These are phyloP conservation scores for Casuarina glauca DNA, from an alignment of 306 rosid species.

Conservation along the genomic window DNA sequence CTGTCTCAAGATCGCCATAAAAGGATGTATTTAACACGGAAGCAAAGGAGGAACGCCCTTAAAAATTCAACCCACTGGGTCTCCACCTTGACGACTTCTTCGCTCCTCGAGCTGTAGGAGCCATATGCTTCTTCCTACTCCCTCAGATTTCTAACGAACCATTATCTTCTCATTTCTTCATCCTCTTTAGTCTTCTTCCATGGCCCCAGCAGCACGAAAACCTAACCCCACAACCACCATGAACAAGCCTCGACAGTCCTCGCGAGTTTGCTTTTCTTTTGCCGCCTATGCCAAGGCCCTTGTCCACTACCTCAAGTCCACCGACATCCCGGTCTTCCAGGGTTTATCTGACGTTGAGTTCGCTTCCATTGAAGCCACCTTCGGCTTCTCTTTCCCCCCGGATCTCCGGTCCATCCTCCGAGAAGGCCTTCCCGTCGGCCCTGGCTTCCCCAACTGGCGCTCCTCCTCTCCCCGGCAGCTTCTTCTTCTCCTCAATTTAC, in stretches of 20 bases:
- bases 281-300: conserved; percentile 64
- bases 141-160: neutral
- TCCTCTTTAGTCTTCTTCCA: neutral
- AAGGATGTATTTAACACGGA: no score
- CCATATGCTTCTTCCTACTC: conserved; percentile 1
- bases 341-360: conserved; percentile 74
- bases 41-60: neutral
- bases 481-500: conserved; percentile 56
- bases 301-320: conserved; percentile 46
- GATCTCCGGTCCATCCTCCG: conserved; percentile 79
- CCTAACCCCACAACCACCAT: neutral
- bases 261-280: conserved; percentile 75
- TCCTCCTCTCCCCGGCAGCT: conserved; percentile 75
- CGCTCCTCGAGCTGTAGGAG: conserved; percentile 7
- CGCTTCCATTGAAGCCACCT: conserved; percentile 42
- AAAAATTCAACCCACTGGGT: neutral
- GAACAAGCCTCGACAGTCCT: conserved; percentile 32
- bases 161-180: neutral
- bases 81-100: conserved; percentile 14
- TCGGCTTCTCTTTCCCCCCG: conserved; percentile 68
- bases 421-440: conserved; percentile 65
- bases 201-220: neutral
- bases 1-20: no score
- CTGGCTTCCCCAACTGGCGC: conserved; percentile 88
- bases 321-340: conserved; percentile 37